Percentiles rank a stretch among this genome's conserved stretches.
phyloP scores from a whole-genome alignment of 2,329 filamentous ascomycete species.

The Trichoderma oligosporum region DNA sequence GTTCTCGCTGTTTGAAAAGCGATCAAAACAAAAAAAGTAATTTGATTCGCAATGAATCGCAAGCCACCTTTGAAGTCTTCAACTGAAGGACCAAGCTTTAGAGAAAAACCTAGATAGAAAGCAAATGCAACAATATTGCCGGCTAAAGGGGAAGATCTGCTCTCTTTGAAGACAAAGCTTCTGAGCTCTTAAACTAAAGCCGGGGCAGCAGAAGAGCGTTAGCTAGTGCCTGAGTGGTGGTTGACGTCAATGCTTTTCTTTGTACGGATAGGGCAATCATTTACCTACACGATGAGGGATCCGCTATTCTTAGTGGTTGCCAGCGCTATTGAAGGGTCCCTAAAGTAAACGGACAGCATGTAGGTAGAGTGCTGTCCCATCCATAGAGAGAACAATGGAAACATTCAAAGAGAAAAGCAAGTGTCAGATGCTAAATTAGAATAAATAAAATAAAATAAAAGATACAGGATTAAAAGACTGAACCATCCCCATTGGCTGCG shows the following conservation, averaged over 20 bases:
- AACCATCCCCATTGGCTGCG: constrained; percentile 3
- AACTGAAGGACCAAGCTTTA: too few relatives aligned
- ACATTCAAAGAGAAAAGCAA: not conserved
- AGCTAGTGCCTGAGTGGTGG: not conserved
- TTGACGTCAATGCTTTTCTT: constrained; percentile 8
- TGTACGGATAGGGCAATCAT: not conserved
- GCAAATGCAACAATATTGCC: not conserved
- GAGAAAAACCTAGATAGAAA: too few relatives aligned
- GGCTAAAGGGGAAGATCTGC: not conserved
- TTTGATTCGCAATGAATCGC: too few relatives aligned
- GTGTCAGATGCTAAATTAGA: not conserved
- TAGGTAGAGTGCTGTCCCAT: not conserved
- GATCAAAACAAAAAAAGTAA: too few relatives aligned
- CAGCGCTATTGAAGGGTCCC: not conserved
- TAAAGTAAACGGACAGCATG: not conserved
- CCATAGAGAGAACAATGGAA: not conserved
- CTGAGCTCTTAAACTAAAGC: not conserved
- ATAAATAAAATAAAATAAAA: not conserved
- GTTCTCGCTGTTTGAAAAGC: too few relatives aligned
- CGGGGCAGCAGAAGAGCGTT: not conserved
- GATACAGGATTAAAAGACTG: not conserved
- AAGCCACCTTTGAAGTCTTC: too few relatives aligned
- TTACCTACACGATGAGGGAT: constrained; percentile 3
- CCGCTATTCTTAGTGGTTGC: constrained; percentile 12
- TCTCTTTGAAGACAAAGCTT: not conserved